Evolutionary conservation across 2,329 filamentous ascomycete species (phyloP), one percentile per base, ranked within the genome.

Genomic region (Fusarium paranaense): DNA sequence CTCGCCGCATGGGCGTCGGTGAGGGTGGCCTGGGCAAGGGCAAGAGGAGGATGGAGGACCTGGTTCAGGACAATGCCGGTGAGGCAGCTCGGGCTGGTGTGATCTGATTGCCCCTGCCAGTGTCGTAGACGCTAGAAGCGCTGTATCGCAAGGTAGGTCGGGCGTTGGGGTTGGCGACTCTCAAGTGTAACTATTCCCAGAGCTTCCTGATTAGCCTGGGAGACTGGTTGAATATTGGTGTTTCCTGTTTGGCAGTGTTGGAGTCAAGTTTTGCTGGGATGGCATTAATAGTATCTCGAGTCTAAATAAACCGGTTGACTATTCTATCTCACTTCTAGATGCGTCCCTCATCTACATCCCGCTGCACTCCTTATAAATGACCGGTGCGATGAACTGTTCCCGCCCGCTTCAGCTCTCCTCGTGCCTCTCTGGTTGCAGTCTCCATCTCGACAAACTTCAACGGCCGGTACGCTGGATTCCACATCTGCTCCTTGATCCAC

Each of bases 1-100:
- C 97, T 6, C 90, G 94, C 70, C 88, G 97, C 66, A 99, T 99
- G 97, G 96, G 97, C 14, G 96, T 99, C 11, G 96, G 96, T 14
- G 95, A 97, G 82, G 93, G 94, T 13, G 86, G 87, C 6, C 83
- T 90, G 47, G 90, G 89, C 25, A 88, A 87, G 81, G 90, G 90
- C 13, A 92, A 91, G 79, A 93, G 87, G 78, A 87, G 85, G 76
- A 84, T 88, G 73, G 89, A 91, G 74, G 86, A 87, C 25, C 80
- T 91, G 1, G 78, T 91, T 3, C 83, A 87, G 69, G 88, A 90
- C 56, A 88, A 88, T 8, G 90, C 85, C 6, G 89, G 89, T 47
- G 90, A 92, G 81, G 88, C 87, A 22, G 90, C 90, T 0, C 82
- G 90, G 65, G 90, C 90, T n/a, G 89, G 89, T 5, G 72, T 88